These are phyloP conservation scores for Pulveroboletus sp. DNA, from an alignment of 768 basidiomycete species.

Conservation along the genomic window DNA sequence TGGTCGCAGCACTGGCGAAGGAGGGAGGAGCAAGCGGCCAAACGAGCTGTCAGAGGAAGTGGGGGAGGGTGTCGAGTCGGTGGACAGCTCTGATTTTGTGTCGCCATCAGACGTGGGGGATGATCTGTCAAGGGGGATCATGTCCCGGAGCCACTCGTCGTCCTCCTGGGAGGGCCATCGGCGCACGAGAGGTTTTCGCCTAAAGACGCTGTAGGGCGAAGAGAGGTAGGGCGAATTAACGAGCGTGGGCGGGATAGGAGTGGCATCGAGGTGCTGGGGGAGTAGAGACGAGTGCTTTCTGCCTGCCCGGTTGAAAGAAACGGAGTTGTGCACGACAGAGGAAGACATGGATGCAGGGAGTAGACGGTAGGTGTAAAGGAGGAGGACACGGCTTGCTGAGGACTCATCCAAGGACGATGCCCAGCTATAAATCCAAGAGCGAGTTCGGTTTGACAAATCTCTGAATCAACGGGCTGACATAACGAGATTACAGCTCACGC, in stretches of 20 bases:
- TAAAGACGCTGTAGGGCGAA: conserved; percentile 47
- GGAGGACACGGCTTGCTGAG: conserved; percentile 7
- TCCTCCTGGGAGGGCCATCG: conserved; percentile 45
- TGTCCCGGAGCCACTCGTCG: conserved; percentile 62
- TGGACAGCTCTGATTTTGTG: conserved; percentile 13
- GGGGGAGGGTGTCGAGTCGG: conserved; percentile 13
- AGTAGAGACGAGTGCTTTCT: conserved; percentile 21
- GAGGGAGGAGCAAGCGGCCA: conserved; percentile 7
- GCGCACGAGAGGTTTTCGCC: conserved; percentile 30
- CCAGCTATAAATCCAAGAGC: conserved; percentile 18
- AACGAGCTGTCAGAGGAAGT: conserved; percentile 21
- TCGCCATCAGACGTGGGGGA: conserved; percentile 8
- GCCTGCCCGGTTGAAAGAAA: not conserved
- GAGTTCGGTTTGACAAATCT: conserved; percentile 25
- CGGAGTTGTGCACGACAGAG: conserved; percentile 11
- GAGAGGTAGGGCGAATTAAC: conserved; percentile 50
- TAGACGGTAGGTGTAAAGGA: not conserved
- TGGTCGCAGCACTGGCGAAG: conserved; percentile 22
- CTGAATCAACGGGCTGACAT: conserved; percentile 23
- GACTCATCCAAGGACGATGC: not conserved
- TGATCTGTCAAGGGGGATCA: conserved; percentile 38
- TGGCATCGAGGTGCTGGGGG: conserved; percentile 27
- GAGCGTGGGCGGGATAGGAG: conserved; percentile 59
- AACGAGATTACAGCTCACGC: conserved; percentile 14
- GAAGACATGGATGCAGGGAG: conserved; percentile 8